These are phyloP conservation scores for Didymella glomerata DNA, from an alignment of 2,329 filamentous ascomycete genomes.

Conservation along the genomic window DNA sequence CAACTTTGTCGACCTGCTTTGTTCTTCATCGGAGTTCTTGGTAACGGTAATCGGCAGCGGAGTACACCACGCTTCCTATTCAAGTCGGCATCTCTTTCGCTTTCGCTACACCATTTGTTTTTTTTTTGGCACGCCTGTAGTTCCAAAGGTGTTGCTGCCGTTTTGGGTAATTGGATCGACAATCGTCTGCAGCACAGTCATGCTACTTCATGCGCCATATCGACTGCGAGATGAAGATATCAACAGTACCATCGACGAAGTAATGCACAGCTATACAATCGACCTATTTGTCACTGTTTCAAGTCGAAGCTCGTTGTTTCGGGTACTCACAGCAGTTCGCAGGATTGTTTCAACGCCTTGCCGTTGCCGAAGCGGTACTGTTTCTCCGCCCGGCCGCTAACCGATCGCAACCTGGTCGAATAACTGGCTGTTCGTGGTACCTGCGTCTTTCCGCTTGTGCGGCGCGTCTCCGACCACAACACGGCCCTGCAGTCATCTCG, in stretches of 20 bases:
- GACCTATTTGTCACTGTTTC: slow-evolving; percentile 15
- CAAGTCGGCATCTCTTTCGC: slow-evolving; percentile 19
- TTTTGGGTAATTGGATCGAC: neutral
- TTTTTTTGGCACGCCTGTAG: neutral
- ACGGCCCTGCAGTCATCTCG: slow-evolving; percentile 10
- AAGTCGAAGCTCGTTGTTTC: slow-evolving; percentile 32
- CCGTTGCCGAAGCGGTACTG: slow-evolving; percentile 29
- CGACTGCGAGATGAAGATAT: neutral
- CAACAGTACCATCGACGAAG: neutral
- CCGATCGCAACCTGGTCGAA: slow-evolving; percentile 33
- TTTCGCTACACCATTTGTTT: neutral
- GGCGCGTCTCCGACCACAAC: slow-evolving; percentile 21
- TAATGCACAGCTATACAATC: slow-evolving; percentile 16
- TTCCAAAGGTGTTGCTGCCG: slow-evolving; percentile 1
- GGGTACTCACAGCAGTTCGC: slow-evolving; percentile 35
- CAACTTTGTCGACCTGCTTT: slow-evolving; percentile 41
- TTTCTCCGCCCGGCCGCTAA: slow-evolving; percentile 32
- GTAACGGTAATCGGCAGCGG: slow-evolving; percentile 36
- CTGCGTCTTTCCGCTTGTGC: slow-evolving; percentile 36
- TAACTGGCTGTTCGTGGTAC: slow-evolving; percentile 36
- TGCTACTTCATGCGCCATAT: neutral
- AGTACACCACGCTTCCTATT: slow-evolving; percentile 27
- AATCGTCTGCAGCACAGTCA: neutral
- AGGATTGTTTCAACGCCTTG: slow-evolving; percentile 37
- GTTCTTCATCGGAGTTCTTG: slow-evolving; percentile 39